These are phyloP conservation scores for Suillus lakei DNA, from an alignment of 768 basidiomycete genomes.

Conservation along the genomic window DNA sequence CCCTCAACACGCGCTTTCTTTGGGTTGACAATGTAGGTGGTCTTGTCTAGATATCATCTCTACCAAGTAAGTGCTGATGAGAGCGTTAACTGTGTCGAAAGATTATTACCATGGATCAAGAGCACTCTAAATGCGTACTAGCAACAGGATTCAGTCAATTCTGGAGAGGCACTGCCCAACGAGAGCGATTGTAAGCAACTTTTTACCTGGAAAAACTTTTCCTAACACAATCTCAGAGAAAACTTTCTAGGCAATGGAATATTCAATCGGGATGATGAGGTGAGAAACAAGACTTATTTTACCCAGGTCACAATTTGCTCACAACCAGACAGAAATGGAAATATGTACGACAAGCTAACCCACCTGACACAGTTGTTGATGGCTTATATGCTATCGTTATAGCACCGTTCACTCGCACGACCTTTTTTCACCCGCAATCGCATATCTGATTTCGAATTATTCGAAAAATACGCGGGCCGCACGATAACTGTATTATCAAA, in stretches of 20 bases:
- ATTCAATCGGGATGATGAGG: slow-evolving; percentile 78
- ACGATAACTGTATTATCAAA: slow-evolving; percentile 54
- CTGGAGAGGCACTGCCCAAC: slow-evolving; percentile 66
- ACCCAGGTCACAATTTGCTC: slow-evolving; percentile 6
- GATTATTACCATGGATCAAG: slow-evolving; percentile 79
- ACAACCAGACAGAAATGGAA: slow-evolving; percentile 56
- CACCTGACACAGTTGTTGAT: neutral
- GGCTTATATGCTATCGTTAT: slow-evolving; percentile 15
- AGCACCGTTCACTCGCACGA: slow-evolving; percentile 71
- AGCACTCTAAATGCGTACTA: slow-evolving; percentile 66
- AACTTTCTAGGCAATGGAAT: slow-evolving; percentile 74
- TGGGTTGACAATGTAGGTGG: slow-evolving; percentile 69
- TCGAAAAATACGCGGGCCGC: slow-evolving; percentile 58
- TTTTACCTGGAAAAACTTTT: slow-evolving; percentile 6
- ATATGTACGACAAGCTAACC: slow-evolving; percentile 46
- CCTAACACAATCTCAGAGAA: slow-evolving; percentile 35
- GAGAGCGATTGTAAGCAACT: slow-evolving; percentile 63
- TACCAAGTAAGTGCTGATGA: neutral
- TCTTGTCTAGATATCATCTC: neutral
- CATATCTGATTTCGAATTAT: slow-evolving; percentile 69
- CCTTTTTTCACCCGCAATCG: slow-evolving; percentile 80
- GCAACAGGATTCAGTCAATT: slow-evolving; percentile 70
- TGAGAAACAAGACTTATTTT: slow-evolving; percentile 29
- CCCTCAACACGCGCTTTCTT: slow-evolving; percentile 68
- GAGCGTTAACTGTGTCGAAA: slow-evolving; percentile 26